Evolutionary conservation across 805 yeast species (phyloP), one percentile per base, ranked within the genome.

Genomic region (Ogataea chonburiensis): DNA sequence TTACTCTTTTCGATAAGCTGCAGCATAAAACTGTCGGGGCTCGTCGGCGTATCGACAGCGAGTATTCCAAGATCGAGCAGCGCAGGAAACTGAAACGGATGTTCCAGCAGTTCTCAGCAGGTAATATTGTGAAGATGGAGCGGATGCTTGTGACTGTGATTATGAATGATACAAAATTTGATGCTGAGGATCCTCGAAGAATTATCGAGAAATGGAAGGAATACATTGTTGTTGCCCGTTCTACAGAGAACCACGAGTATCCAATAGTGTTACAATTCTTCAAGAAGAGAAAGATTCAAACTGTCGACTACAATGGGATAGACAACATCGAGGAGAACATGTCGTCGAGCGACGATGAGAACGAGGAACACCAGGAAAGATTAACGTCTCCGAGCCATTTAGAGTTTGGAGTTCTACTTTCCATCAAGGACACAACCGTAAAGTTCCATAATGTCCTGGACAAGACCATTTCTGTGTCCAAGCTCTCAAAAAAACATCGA

Each of bases 141-240:
- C 77, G 73, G 50, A 77, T 85, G 77, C 63, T 89, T 13, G 86
- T 86, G 0, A 38, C 53, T 28, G 60, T 58, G 1, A 63, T 79
- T 61, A 71, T 79, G 12, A 79, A 32, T 6, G 49, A 46, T 17
- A 31, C 34, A 13, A 35, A 75, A 38, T 63, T 70, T 3, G 38
- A 38, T 2, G 22, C 31, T 2, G 43, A 34, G 1, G 65, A 68
- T 17, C 76, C 75, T 25, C 67, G 85, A 0, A 61, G 81, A 34
- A 70, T 84, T 1, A 43, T 68, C 7, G 89, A 85, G 39, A 62
- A 87, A 31, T 87, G 96, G 93, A 76, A 71, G 42, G 96, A 89
- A 54, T 86, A 79, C 53, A 63, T 77, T 17, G 81, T 84, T 3
- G 86, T 84, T 2, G 79, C 82, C 1, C 64, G 91, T 41, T 71